These are phyloP conservation scores for Cydonia oblonga DNA, from an alignment of 331 rosid genomes.

Conservation along the genomic window DNA sequence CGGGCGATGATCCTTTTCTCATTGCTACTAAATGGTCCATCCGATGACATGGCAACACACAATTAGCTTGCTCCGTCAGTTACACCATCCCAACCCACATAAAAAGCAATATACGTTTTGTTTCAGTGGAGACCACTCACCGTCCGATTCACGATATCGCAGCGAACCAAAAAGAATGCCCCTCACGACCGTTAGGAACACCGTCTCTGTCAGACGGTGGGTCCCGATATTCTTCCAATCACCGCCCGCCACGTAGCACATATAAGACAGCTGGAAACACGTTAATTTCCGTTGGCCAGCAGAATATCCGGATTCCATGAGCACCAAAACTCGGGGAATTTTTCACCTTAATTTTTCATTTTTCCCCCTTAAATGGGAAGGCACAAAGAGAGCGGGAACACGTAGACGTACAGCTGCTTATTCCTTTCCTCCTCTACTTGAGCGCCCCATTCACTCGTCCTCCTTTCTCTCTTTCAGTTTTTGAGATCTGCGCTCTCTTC, in stretches of 20 bases:
- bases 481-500: slow-evolving; percentile 35
- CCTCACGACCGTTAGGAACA: slow-evolving; percentile 29
- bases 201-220: slow-evolving; percentile 20
- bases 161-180: not conserved
- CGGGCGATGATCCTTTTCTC: too few species aligned
- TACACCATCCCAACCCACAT: not conserved
- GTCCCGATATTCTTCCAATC: slow-evolving; percentile 7
- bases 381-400: slow-evolving; percentile 32
- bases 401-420: not conserved
- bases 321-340: not conserved
- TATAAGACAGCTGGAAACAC: slow-evolving; percentile 17
- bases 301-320: slow-evolving; percentile 37
- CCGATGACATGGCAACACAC: not conserved
- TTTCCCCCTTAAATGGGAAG: slow-evolving; percentile 15
- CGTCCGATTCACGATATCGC: slow-evolving; percentile 8
- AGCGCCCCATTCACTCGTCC: slow-evolving; percentile 4
- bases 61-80: not conserved
- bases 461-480: not conserved
- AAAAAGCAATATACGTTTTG: not conserved
- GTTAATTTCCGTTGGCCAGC: slow-evolving; percentile 11
- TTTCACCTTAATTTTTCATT: not conserved
- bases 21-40: not conserved
- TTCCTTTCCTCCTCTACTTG: slow-evolving; percentile 26
- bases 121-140: not conserved
- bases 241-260: not conserved